Evolutionary conservation across 495 filamentous ascomycete species (phyloP), one percentile per base, ranked within the genome.

Genomic region (Rhizodiscina lignyota): DNA sequence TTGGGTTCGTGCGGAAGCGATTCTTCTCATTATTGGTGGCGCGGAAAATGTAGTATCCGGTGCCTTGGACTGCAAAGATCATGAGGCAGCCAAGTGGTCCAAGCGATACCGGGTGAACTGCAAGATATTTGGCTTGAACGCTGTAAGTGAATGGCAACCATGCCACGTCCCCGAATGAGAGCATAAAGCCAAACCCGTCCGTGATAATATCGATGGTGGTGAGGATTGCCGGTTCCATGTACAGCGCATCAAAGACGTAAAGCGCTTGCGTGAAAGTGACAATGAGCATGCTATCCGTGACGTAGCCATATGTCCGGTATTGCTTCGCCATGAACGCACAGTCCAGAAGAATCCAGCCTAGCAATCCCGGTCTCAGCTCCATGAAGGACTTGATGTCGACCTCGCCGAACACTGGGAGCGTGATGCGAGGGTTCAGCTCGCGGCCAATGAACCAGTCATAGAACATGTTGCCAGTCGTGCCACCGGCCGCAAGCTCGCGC

Each of bases 371-470:
- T 26, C 89, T 72, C 47, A 97, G 63, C 59, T 97, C 89, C 59
- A 77, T 82, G 50, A 74, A 94, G 32, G 74, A 64, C 59, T 94
- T 94, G 54, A 97, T 79, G 49, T 97, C 91, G 32, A 94, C 68
- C 32, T 77, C 75, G 43, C 82, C 79, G 16, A 89, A 62, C 34
- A 87, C 51, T 2, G 85, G 85, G 10, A 93, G 49, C 3, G 64
- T 71, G 32, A 96, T 54, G 20, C 85, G 84, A 5, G 91, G 87
- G 60, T 96, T 97, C 38, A 96, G 76, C 51, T 96, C 89, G 23
- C 89, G 83, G 15, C 89, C 89, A 44, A 96, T 96, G 61, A 83
- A 97, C 68, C 81, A 96, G 58, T 96, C 87, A 56, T 96, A 94
- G 21, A 96, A 56, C 32, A 78, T 56, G 50, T 93, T 96, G 35